phyloP scores from a whole-genome alignment of 2,329 filamentous ascomycete species.

The Colletotrichum sp. region DNA sequence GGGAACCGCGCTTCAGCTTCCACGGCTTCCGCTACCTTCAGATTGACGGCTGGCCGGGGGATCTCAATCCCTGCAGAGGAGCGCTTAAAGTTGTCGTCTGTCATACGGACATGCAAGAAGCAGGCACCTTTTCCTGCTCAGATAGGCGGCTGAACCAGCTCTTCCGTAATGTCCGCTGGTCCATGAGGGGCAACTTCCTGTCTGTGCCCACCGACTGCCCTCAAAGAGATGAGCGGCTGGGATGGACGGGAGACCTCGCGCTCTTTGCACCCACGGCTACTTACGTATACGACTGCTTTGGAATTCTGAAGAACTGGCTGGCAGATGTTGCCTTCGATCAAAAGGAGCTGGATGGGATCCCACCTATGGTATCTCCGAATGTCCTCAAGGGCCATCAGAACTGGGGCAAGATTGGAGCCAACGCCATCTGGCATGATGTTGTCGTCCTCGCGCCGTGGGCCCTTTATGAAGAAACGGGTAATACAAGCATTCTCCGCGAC shows the following conservation, averaged over 20 bases:
- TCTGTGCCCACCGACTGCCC: constrained; percentile 19
- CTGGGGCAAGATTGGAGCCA: constrained; percentile 22
- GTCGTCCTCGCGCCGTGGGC: constrained; percentile 8
- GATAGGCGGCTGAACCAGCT: constrained; percentile 1
- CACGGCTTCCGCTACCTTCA: constrained; percentile 57
- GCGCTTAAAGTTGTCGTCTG: constrained; percentile 6
- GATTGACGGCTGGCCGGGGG: constrained; percentile 39
- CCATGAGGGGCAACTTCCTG: constrained; percentile 16
- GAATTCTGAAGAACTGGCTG: constrained; percentile 12
- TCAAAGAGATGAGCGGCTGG: constrained; percentile 12
- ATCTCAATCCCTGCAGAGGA: neutral
- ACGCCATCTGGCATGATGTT: constrained; percentile 16
- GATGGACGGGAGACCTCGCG: constrained; percentile 11
- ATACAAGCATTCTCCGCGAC: neutral
- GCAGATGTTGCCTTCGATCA: constrained; percentile 24
- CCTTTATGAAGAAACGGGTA: neutral
- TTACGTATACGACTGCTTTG: neutral
- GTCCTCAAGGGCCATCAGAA: constrained; percentile 20
- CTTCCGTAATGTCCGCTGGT: constrained; percentile 3
- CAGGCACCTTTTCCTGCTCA: constrained; percentile 9
- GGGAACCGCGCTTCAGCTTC: constrained; percentile 53
- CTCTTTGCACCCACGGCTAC: constrained; percentile 9
- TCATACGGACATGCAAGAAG: constrained; percentile 10
- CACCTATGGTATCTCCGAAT: constrained; percentile 33
- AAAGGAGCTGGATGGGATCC: constrained; percentile 36